Evolutionary conservation across 768 basidiomycete genomes (phyloP).

Genomic region (Russula vinacea): DNA sequence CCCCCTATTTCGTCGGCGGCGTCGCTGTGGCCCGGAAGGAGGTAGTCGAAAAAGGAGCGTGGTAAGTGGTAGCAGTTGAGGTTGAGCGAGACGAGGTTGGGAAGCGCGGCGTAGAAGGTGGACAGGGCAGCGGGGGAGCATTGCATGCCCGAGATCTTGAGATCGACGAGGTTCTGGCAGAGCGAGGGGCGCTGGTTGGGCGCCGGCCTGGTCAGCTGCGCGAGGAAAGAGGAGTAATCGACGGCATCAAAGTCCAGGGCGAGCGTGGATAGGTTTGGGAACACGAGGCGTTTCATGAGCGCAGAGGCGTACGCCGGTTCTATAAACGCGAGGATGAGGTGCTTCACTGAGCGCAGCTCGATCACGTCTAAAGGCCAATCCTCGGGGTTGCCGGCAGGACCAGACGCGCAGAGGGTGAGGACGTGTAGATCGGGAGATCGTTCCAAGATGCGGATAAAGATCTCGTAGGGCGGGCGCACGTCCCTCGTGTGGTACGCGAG

Average conservation of each 20-base stretch:
- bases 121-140: constrained; percentile 39
- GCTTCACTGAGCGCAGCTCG: constrained; percentile 32
- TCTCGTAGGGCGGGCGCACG: constrained; percentile 57
- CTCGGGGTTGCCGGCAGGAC: constrained; percentile 46
- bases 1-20: not conserved
- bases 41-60: constrained; percentile 33
- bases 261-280: constrained; percentile 41
- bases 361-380: constrained; percentile 37
- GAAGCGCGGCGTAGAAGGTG: constrained; percentile 47
- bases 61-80: constrained; percentile 40
- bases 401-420: constrained; percentile 55
- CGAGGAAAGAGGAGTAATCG: constrained; percentile 52
- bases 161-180: constrained; percentile 47
- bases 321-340: constrained; percentile 38
- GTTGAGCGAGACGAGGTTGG: constrained; percentile 45
- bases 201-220: constrained; percentile 43
- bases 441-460: constrained; percentile 52
- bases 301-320: constrained; percentile 36
- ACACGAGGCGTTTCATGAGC: constrained; percentile 37
- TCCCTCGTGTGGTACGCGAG: constrained; percentile 61
- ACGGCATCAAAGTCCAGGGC: constrained; percentile 54
- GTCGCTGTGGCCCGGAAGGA: constrained; percentile 24
- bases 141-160: constrained; percentile 53
- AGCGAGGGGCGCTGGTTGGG: constrained; percentile 40
- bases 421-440: constrained; percentile 51